A percentile compares a stretch with the other conserved stretches of the same genome.
Conservation (phyloP, 495 filamentous ascomycete genomes). For the Aspergillus sclerotioniger region DNA sequence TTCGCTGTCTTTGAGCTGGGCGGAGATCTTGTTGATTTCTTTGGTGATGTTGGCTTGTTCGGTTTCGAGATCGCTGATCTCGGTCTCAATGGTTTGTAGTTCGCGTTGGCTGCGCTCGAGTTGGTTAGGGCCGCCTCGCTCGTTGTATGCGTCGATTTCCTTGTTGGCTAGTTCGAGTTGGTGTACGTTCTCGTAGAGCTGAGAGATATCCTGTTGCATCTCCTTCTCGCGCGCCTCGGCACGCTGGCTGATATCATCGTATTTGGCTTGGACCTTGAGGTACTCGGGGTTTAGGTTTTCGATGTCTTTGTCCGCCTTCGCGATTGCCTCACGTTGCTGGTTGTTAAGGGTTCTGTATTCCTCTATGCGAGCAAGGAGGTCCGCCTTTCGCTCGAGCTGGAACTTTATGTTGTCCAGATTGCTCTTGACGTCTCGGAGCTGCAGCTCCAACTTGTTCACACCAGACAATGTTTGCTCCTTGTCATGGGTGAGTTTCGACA, state of each 20-base stretch:
- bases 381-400: slow-evolving; percentile 74
- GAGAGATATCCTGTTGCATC: slow-evolving; percentile 67
- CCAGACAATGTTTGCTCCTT: slow-evolving; percentile 66
- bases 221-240: slow-evolving; percentile 71
- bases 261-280: slow-evolving; percentile 65
- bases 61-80: slow-evolving; percentile 61
- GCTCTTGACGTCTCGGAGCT: slow-evolving; percentile 65
- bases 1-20: slow-evolving; percentile 72
- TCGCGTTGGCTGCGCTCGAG: slow-evolving; percentile 67
- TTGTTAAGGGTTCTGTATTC: slow-evolving; percentile 65
- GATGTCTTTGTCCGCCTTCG: slow-evolving; percentile 66
- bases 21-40: slow-evolving; percentile 73
- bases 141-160: slow-evolving; percentile 78
- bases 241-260: slow-evolving; percentile 70
- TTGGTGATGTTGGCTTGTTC: slow-evolving; percentile 65
- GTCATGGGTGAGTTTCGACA: slow-evolving; percentile 62
- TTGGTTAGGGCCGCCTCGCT: slow-evolving; percentile 69
- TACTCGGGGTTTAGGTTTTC: slow-evolving; percentile 69
- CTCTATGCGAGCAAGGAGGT: slow-evolving; percentile 64
- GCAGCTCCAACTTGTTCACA: slow-evolving; percentile 68
- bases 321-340: slow-evolving; percentile 65
- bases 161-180: slow-evolving; percentile 71
- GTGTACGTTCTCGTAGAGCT: slow-evolving; percentile 67
- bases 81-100: slow-evolving; percentile 62
- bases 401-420: slow-evolving; percentile 66